phyloP scores from a whole-genome alignment of 148 eudicot species.

The Euryodendron excelsum region DNA sequence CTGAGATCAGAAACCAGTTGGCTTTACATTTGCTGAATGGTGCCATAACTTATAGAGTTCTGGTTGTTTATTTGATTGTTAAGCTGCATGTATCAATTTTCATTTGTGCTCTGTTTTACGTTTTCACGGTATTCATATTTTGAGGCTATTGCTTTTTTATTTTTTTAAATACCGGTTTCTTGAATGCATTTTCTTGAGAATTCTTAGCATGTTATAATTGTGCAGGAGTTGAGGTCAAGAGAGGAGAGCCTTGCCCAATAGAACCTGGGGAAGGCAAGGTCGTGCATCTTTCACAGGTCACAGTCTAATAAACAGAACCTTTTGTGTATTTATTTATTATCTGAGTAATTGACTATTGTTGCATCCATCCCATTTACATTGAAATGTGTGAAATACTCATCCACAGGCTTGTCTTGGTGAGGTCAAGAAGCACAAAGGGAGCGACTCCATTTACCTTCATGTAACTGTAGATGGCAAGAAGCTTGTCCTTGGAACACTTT shows the following conservation, averaged over 20 bases:
- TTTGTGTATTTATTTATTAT: not conserved
- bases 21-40: not conserved
- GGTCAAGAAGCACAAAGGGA: slow-evolving; percentile 49
- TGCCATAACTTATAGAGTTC: not conserved
- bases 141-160: not conserved
- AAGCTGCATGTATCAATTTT: not conserved
- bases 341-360: not conserved
- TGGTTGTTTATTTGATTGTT: not conserved
- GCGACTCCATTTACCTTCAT: slow-evolving; percentile 49
- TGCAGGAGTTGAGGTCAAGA: slow-evolving; percentile 63
- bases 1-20: not conserved
- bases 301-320: not conserved
- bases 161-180: not conserved
- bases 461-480: slow-evolving; percentile 48
- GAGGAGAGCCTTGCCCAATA: slow-evolving; percentile 50
- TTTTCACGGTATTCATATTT: not conserved
- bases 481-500: slow-evolving; percentile 61
- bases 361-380: not conserved
- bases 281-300: slow-evolving; percentile 75
- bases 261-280: slow-evolving; percentile 44
- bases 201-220: not conserved
- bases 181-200: not conserved
- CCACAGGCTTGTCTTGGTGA: slow-evolving; percentile 71
- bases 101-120: not conserved
- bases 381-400: not conserved